Conservation (phyloP, 1,284 basidiomycete species). For the Microbotryomycetes sp. region DNA sequence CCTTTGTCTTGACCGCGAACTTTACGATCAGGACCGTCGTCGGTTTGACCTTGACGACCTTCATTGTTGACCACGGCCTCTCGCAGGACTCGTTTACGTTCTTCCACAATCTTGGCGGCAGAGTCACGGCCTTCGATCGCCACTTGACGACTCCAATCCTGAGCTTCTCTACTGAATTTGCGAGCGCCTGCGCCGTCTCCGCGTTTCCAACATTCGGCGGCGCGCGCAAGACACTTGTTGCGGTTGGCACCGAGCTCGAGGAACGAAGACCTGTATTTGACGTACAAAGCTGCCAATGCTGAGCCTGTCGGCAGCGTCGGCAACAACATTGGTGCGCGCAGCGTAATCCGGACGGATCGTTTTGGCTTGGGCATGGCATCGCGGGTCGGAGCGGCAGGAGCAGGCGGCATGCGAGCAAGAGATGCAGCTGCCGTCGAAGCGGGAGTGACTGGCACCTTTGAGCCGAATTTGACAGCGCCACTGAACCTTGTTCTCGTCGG, state of each 20-base stretch:
- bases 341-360: slow-evolving; percentile 73
- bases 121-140: slow-evolving; percentile 66
- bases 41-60: slow-evolving; percentile 24
- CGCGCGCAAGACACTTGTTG: slow-evolving; percentile 88
- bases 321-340: slow-evolving; percentile 72
- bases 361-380: slow-evolving; percentile 52
- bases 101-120: slow-evolving; percentile 68
- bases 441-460: slow-evolving; percentile 2
- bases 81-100: slow-evolving; percentile 66
- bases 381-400: slow-evolving; percentile 36
- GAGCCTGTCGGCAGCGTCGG: slow-evolving; percentile 83
- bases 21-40: slow-evolving; percentile 54
- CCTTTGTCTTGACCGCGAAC: slow-evolving; percentile 70
- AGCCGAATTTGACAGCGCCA: slow-evolving; percentile 57
- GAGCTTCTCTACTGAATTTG: slow-evolving; percentile 84
- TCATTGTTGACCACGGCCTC: slow-evolving; percentile 53
- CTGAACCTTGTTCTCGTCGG: slow-evolving; percentile 76
- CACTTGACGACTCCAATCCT: slow-evolving; percentile 86
- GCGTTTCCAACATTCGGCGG: slow-evolving; percentile 87
- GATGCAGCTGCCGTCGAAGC: background rate
- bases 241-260: slow-evolving; percentile 85
- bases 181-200: slow-evolving; percentile 93
- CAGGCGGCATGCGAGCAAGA: background rate
- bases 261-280: slow-evolving; percentile 74
- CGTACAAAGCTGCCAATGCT: slow-evolving; percentile 69